Conservation (phyloP, 306 rosid species). For the Prinsepia uniflora region DNA sequence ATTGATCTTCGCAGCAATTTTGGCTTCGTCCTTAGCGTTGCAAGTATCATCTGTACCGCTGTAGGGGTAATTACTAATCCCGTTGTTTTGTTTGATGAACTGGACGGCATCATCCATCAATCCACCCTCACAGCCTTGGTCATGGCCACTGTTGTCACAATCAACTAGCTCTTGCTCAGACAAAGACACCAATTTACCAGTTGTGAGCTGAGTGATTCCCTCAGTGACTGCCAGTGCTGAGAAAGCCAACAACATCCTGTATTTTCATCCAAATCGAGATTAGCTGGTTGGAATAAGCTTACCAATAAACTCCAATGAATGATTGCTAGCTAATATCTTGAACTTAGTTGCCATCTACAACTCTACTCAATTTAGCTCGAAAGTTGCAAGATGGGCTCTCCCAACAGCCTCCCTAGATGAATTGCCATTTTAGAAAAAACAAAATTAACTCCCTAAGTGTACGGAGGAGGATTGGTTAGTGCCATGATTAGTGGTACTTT, state of each 20-base stretch:
- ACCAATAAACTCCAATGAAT: neutral
- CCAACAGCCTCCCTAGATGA: too few relatives aligned
- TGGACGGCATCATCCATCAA: conserved; percentile 43
- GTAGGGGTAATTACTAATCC: conserved; percentile 32
- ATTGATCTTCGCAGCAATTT: conserved; percentile 1
- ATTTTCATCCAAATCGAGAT: neutral
- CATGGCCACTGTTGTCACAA: conserved; percentile 40
- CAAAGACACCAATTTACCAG: conserved; percentile 34
- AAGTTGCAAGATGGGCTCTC: too few relatives aligned
- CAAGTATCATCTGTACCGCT: conserved; percentile 28
- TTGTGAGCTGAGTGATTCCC: conserved; percentile 28
- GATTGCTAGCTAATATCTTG: too few relatives aligned
- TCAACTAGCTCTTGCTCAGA: conserved; percentile 51
- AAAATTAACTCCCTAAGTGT: too few relatives aligned
- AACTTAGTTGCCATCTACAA: too few relatives aligned
- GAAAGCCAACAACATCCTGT: conserved; percentile 40
- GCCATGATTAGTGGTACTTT: too few relatives aligned
- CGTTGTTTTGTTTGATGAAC: conserved; percentile 35
- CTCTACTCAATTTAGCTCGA: too few relatives aligned
- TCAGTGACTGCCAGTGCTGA: conserved; percentile 45
- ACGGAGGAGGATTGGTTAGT: too few relatives aligned
- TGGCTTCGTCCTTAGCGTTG: conserved; percentile 20
- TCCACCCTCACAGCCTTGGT: conserved; percentile 42
- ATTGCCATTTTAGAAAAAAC: too few relatives aligned
- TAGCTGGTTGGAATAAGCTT: neutral